These are phyloP conservation scores for Taiozyma onychis DNA, from an alignment of 1,139 yeast genomes.

Conservation along the genomic window DNA sequence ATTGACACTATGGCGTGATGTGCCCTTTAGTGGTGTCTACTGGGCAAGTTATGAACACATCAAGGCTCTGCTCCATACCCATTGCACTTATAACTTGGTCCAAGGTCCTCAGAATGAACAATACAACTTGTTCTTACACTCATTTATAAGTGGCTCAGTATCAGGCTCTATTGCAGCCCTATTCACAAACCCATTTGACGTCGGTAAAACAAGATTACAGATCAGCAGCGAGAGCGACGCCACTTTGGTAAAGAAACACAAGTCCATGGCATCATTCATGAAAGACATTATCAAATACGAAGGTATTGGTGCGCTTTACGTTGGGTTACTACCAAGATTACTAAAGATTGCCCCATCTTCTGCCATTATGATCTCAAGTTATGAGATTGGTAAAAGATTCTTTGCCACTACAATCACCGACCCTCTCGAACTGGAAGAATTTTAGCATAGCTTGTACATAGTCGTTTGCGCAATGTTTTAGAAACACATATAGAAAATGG, in stretches of 20 bases:
- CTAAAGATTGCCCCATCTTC: conserved; percentile 95
- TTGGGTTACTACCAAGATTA: conserved; percentile 82
- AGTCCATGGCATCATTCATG: conserved; percentile 63
- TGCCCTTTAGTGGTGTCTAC: conserved; percentile 91
- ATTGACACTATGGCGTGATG: conserved; percentile 93
- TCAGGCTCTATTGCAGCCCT: conserved; percentile 86
- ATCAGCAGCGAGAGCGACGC: conserved; percentile 28
- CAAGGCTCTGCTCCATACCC: conserved; percentile 23
- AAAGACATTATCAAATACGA: conserved; percentile 58
- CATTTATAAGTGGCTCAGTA: conserved; percentile 78
- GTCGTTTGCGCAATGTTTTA: neutral
- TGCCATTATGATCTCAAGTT: conserved; percentile 96
- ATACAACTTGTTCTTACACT: conserved; percentile 53
- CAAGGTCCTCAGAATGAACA: neutral
- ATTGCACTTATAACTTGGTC: conserved; percentile 2
- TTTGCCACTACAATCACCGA: conserved; percentile 27
- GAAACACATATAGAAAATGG: conserved; percentile 1
- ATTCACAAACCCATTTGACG: conserved; percentile 91
- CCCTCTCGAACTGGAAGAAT: neutral
- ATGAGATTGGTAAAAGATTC: conserved; percentile 79
- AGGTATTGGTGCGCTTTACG: conserved; percentile 56
- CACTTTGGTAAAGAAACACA: conserved; percentile 20
- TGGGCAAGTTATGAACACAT: conserved; percentile 79
- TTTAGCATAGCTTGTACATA: neutral
- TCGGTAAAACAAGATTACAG: conserved; percentile 91